Evolutionary conservation across 495 filamentous ascomycete genomes (phyloP).

Genomic region (Rhypophila decipiens): DNA sequence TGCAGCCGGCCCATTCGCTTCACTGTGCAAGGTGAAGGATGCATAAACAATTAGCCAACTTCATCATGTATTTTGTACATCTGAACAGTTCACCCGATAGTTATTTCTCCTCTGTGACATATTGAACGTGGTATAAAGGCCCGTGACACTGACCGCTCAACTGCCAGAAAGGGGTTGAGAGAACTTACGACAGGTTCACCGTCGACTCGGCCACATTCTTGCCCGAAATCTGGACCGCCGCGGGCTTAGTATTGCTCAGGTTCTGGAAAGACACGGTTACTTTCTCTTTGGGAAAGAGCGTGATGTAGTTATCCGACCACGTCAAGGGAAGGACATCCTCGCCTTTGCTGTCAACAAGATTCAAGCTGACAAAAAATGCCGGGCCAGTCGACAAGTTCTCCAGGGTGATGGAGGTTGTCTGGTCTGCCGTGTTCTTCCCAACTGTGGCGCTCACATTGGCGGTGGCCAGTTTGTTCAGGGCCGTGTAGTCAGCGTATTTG

Average conservation of each 20-base stretch:
- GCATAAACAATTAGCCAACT: too few species aligned
- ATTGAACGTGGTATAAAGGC: too few species aligned
- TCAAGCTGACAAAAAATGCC: constrained; percentile 51
- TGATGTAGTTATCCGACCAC: constrained; percentile 61
- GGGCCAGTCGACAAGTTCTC: constrained; percentile 49
- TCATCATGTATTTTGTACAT: too few species aligned
- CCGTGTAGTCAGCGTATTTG: constrained; percentile 46
- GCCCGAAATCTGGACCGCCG: constrained; percentile 8
- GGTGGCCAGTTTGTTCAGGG: constrained; percentile 33
- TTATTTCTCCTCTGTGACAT: too few species aligned
- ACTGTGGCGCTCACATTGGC: constrained; percentile 31
- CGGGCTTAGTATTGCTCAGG: background rate
- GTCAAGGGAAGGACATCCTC: constrained; percentile 45
- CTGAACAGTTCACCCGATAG: too few species aligned
- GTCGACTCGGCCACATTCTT: constrained; percentile 13
- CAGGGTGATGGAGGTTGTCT: constrained; percentile 26
- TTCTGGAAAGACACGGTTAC: constrained; percentile 15
- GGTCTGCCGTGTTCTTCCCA: background rate
- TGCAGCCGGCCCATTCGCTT: too few species aligned
- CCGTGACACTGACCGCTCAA: too few species aligned
- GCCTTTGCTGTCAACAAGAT: constrained; percentile 33
- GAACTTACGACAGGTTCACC: constrained; percentile 3
- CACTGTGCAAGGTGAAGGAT: too few species aligned
- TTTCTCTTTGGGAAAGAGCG: constrained; percentile 52
- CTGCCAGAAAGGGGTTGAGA: too few species aligned